These are phyloP conservation scores for Yamadazyma oceani DNA, from an alignment of 1,139 yeast species.

Conservation along the genomic window DNA sequence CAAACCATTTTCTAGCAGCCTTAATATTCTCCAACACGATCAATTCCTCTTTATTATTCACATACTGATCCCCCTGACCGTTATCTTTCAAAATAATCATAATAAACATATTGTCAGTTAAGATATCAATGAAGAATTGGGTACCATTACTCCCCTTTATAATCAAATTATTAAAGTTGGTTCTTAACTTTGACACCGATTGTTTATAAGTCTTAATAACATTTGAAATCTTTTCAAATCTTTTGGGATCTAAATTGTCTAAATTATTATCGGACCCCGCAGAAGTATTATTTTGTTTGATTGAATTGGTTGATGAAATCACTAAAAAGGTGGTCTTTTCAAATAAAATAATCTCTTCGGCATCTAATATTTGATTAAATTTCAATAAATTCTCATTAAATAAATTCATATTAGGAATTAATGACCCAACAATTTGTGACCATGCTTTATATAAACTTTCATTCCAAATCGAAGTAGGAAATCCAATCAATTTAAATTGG, in stretches of 20 bases:
- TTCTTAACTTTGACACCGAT: constrained; percentile 82
- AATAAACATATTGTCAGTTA: constrained; percentile 72
- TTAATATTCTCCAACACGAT: constrained; percentile 65
- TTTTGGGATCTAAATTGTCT: constrained; percentile 69
- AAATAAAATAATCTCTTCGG: constrained; percentile 87
- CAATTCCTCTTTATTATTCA: constrained; percentile 54
- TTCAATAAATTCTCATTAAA: constrained; percentile 76
- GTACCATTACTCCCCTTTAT: constrained; percentile 72
- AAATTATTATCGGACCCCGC: constrained; percentile 19
- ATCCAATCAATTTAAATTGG: constrained; percentile 80
- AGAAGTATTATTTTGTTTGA: constrained; percentile 29
- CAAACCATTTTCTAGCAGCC: constrained; percentile 68
- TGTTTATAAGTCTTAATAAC: constrained; percentile 94
- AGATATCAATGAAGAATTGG: constrained; percentile 64
- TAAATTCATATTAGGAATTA: constrained; percentile 85
- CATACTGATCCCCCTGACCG: constrained; percentile 21
- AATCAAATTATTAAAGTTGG: constrained; percentile 77
- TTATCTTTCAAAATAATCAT: constrained; percentile 62
- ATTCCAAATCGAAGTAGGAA: constrained; percentile 97
- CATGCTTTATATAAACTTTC: constrained; percentile 95
- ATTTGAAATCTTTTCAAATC: constrained; percentile 92
- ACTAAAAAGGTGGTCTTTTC: constrained; percentile 94
- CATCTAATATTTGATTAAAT: constrained; percentile 74
- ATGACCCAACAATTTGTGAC: constrained; percentile 93
- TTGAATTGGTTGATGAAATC: constrained; percentile 66